Evolutionary conservation across 352 stramenopile genomes (phyloP), one percentile per base, ranked within the genome.

Genomic region (Globisporangium nunn): DNA sequence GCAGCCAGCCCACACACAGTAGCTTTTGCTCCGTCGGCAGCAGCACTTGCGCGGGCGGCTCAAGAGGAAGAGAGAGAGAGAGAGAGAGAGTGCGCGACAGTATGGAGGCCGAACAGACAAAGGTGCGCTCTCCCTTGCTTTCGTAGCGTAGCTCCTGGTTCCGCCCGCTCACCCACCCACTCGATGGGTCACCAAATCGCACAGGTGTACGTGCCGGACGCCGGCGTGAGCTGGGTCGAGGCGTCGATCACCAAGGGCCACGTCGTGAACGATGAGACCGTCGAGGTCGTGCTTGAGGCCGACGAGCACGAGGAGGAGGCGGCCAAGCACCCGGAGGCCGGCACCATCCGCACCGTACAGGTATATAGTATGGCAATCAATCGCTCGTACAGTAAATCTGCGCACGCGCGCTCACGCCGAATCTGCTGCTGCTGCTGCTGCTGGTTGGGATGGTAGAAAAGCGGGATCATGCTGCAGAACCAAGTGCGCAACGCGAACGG

Each of bases 191-290:
- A 11, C 15, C 41, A 28, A 23, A 4, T 17, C 7, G 10, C 33
- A 31, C 70, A 94, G 82, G 76, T 94, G 54, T 94, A 94, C 71
- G 81, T 95, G 49, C 80, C 79, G 6, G 81, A 95, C 65, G 52
- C 67, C 39, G 72, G 85, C 48, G 82, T 95, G 56, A 84, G 72
- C 48, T 95, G 83, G 81, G 81, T 93, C 48, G 79, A 89, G 58
- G 85, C 81, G 54, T 81, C 74, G 51, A 91, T 95, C 61, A 87
- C 84, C 40, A 91, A 91, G 58, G 76, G 78, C 65, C 78, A 90
- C 52, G 66, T 87, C 18, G 71, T 88, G n/a, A 88, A 85, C 64
- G 77, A 89, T 48, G 73, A 73, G 18, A 89, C 78, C n/a, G 80
- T 95, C 40, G 75, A 91, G 48, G 85, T 95, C 54, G 71, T 91